Base-by-base conservation (phyloP, 1,139 yeast genomes). In the Keqinozyma sinolaborantium region DNA sequence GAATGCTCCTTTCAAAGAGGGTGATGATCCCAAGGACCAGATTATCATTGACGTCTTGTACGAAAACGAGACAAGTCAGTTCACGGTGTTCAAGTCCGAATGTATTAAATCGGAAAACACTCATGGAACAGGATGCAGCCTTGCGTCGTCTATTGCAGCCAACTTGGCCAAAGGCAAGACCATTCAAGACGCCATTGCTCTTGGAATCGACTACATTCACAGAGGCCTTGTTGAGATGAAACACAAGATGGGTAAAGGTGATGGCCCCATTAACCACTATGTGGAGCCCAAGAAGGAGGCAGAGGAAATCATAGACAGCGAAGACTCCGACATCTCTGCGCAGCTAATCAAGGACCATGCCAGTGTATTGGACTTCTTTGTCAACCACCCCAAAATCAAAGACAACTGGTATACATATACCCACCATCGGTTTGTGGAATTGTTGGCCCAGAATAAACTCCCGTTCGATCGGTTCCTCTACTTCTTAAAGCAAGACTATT, bases 51-150 rank as follows among this genome's bases (percentile, higher is more conserved):
- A 87, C 50, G 70, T 84, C 2, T 60, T 87, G 20, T 83, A 75
- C 47, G 69, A 76, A 36, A 67, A 75, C 2, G 41, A 50, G 3
- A 44, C 48, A 0, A 66, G 62, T 4, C 45, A 50, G 1, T 55
- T 65, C 26, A 61, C 69, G 2, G 51, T 75, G 1, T 77, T 73
- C 49, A 65, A 68, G 39, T 77, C 88, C 6, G 54, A 53, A 2
- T 74, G 53, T 42, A 55, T 79, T 13, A 53, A 60, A 3, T 67
- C 86, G 2, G 51, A 58, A 3, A 75, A 79, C 46, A 79, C 88
- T 1, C 97, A 88, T 53, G 97, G 97, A 7, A 86, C 96, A 2
- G 97, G 97, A 0, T 88, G 97, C 54, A 84, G 96, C 0, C 63
- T 88, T 31, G 79, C 95, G 0, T 80, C 95, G 1, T 72, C 95